Evolutionary conservation across 768 basidiomycete species (phyloP).

Genomic region (Neoboletus subvelutipes): DNA sequence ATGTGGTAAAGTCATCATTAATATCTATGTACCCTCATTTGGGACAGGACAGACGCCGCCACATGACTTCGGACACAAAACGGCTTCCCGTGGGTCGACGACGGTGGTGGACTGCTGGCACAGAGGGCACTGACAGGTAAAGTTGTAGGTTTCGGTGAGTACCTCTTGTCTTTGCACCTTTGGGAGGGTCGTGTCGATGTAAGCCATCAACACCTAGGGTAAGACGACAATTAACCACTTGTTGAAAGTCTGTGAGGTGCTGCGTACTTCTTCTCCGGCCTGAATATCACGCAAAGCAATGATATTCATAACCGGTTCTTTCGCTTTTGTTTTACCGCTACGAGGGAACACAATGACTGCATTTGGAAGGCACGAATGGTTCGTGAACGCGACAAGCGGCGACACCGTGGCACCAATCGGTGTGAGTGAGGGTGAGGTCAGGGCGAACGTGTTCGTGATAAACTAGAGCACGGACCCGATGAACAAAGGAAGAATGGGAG

Average conservation of each 20-base stretch:
- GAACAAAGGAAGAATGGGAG: background rate
- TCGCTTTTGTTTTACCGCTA: conserved; percentile 31
- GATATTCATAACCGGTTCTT: conserved; percentile 70
- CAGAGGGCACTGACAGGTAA: conserved; percentile 66
- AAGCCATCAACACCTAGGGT: conserved; percentile 71
- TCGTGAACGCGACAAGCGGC: conserved; percentile 75
- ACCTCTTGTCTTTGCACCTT: conserved; percentile 48
- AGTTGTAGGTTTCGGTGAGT: conserved; percentile 74
- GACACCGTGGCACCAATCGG: conserved; percentile 86
- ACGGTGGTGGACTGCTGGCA: conserved; percentile 37
- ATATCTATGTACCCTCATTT: conserved; percentile 48
- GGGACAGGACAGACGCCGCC: conserved; percentile 63
- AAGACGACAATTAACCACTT: background rate
- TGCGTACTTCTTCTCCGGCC: conserved; percentile 66
- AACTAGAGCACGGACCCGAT: conserved; percentile 52
- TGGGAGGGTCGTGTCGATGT: conserved; percentile 83
- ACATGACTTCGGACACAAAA: conserved; percentile 70
- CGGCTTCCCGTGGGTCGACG: conserved; percentile 64
- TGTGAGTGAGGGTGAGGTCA: conserved; percentile 73
- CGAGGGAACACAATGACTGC: conserved; percentile 90
- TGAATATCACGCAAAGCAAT: conserved; percentile 66
- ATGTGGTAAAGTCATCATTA: background rate
- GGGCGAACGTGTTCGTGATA: conserved; percentile 85
- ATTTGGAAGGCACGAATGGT: conserved; percentile 88
- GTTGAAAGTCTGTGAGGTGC: background rate